Evolutionary conservation across 768 basidiomycete genomes (phyloP), one percentile per base, ranked within the genome.

Genomic region (Fistulinella prunicolor): DNA sequence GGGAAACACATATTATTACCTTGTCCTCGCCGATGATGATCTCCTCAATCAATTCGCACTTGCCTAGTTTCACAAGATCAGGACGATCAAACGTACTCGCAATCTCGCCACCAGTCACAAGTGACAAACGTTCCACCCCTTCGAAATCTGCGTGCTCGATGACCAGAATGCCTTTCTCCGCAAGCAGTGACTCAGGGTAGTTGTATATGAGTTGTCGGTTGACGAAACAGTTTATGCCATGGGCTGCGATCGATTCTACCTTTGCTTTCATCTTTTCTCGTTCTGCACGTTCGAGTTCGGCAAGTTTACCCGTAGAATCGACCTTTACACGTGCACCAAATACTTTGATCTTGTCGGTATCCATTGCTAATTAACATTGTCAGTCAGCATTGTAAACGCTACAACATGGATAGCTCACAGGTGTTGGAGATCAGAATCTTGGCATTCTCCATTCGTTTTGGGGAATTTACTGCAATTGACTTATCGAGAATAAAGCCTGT

Each of bases 61-160:
- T 77, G 6, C 96, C 96, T 12, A 99, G 82, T 65, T 91, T 93
- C 49, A 97, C 92, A 22, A 89, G 79, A 59, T 94, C 90, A 0
- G 94, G 92, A 34, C 87, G 76, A 43, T 95, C 95, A 60, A 98
- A 99, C 0, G 95, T 96, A 57, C 86, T 89, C 0, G 92, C 89
- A 53, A 99, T 97, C 70, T 99, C 96, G 22, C 96, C 96, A 7
- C 96, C 96, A 12, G 94, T 97, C 26, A 99, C 96, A 5, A 99
- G 79, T 3, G 94, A 93, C 39, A 99, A 64, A 17, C 96, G 79
- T 68, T 99, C 96, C 12, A 99, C 96, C 49, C 96, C 96, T 67
- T 99, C 96, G 60, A 99, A 98, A 63, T 99, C 96, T 13, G 95
- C 96, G 60, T 99, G 96, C 64, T 98, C 96, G 56, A 98, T 98